Evolutionary conservation across 331 rosid species (phyloP), one percentile per base, ranked within the genome.

Genomic region (Quercus lobata): DNA sequence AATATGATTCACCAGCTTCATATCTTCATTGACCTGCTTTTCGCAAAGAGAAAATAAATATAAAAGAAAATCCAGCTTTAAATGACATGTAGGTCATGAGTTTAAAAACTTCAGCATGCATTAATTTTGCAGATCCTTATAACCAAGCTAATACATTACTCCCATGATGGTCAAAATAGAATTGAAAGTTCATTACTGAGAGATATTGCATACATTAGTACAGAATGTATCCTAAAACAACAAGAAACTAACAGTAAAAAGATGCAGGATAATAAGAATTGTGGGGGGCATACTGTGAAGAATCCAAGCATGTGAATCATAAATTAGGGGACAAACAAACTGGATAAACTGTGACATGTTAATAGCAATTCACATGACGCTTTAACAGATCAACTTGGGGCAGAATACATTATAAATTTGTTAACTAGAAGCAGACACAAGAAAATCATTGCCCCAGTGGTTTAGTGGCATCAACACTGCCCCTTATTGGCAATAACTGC

Each of bases 11-110:
- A 93, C 86, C 74, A 89, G 74, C 75, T 79, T 83, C 76, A 80
- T 82, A 88, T 91, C 93, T 90, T 96, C 99, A 86, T 44, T 76
- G 65, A 96, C 92, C 97, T 96, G 91, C 77, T 69, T 74, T 57
- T 60, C 78, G 37, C 75, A 68, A 32, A 74, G 17, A 73, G 41
- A 24, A 72, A 21, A 54, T 30, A 24, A 58, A 68, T 21, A 74
- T 22, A 41, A 30, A 27, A 58, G 54, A 69, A 49, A 73, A 52
- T 77, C 30, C 54, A 34, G 60, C 25, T 46, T 52, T 35, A 53
- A 71, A 37, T 11, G 22, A 29, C 12, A 24, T 78, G 66, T 44
- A 74, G 27, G n/a, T 49, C 55, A 27, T 5, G 53, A 79, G 29
- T 52, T 24, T 29, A 73, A 72, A 44, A 69, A 74, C 4, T 53